Base-by-base conservation (phyloP, 2,329 filamentous ascomycete genomes). In the Hymenoscyphus infarciens region DNA sequence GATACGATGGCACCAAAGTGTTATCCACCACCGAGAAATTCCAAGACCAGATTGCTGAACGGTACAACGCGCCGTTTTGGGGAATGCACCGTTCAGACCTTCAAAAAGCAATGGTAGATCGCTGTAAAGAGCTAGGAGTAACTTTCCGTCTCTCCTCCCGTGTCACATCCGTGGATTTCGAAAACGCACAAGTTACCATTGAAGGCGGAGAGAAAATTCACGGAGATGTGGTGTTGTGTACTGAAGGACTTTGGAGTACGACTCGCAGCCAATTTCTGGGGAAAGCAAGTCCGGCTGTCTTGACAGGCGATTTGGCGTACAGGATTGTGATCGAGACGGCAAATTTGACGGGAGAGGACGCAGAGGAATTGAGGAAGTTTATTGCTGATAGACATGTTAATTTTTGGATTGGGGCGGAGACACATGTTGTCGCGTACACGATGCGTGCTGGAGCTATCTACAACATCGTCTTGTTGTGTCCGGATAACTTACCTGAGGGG, bases 251-350 rank as follows among this genome's bases (percentile, higher is more conserved):
- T 0, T 87, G 85, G 84, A 87, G 84, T 1, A 76, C 77, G 13
- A 85, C 81, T 54, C 79, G 86, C 0, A 77, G 80, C 58, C 74
- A 75, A 2, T 80, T 83, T 16, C 72, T 83, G 0, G 78, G 78
- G 0, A 74, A 70, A 0, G 74, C 77, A 3, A 81, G 83, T 39
- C 74, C 76, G 5, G 83, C 86, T 0, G 71, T 81, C 7, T 81
- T 83, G 0, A 89, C 86, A 0, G 87, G 86, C 0, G 87, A 90
- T 70, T 72, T 89, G 15, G 87, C 86, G 1, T 90, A 88, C 68
- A 78, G 87, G 1, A 82, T 89, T 38, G 81, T 87, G 0, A 75
- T 89, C 2, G 72, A 75, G 0, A 69, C 81, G 0, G 78, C 83
- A 7, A 77, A 86, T 33, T 78, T 88, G 1, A 66, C 75, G 0